Conservation (phyloP, 768 basidiomycete genomes). For the Tylopilus sp. region DNA sequence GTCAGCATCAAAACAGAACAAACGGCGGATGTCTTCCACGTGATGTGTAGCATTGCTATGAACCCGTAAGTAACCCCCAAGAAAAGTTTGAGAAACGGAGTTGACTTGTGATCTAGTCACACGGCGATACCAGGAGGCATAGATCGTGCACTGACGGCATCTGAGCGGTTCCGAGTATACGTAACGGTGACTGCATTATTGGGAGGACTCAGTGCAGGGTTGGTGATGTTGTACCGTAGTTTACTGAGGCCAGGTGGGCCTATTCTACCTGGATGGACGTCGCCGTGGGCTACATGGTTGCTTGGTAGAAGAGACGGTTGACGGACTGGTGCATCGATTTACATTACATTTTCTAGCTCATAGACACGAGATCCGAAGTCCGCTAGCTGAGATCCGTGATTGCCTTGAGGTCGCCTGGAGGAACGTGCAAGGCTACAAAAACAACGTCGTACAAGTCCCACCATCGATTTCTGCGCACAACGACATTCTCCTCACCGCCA, state of each 20-base stretch:
- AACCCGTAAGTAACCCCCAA: slow-evolving; percentile 62
- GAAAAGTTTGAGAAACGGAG: background rate
- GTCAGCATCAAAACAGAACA: slow-evolving; percentile 88
- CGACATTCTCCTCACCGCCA: background rate
- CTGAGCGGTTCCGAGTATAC: slow-evolving; percentile 67
- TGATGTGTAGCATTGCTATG: slow-evolving; percentile 79
- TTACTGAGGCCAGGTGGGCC: slow-evolving; percentile 58
- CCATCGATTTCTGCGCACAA: slow-evolving; percentile 14
- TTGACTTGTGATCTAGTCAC: slow-evolving; percentile 38
- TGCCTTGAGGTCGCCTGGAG: slow-evolving; percentile 35
- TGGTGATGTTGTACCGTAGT: slow-evolving; percentile 69
- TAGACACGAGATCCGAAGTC: slow-evolving; percentile 33
- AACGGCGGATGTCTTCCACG: slow-evolving; percentile 84
- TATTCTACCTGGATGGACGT: slow-evolving; percentile 49
- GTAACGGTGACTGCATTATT: slow-evolving; percentile 68
- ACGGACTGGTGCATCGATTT: slow-evolving; percentile 11
- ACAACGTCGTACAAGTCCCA: slow-evolving; percentile 10
- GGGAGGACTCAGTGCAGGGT: slow-evolving; percentile 69
- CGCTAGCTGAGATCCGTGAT: slow-evolving; percentile 36
- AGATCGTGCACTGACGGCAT: slow-evolving; percentile 70
- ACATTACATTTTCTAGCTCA: slow-evolving; percentile 7
- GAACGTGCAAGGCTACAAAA: slow-evolving; percentile 16
- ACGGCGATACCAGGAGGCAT: slow-evolving; percentile 79
- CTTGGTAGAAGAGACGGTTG: slow-evolving; percentile 46
- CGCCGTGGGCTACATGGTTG: slow-evolving; percentile 67